Base-by-base conservation (phyloP, 805 yeast genomes). In the Schwanniomyces pseudopolymorphus region DNA sequence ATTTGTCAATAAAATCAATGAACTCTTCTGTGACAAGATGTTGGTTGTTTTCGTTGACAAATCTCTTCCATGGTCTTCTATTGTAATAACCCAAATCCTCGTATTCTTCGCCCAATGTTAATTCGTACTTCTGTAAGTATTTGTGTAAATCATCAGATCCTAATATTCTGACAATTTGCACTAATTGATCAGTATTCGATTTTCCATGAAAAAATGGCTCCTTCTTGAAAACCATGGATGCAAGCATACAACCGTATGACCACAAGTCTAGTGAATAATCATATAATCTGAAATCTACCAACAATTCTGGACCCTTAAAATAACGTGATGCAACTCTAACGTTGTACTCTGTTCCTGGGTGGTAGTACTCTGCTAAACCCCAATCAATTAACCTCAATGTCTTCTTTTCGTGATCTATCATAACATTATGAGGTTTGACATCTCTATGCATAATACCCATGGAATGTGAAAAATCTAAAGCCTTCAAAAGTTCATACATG, bases 371-470 rank as follows among this genome's bases (percentile, higher is more conserved):
- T 6, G 96, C 96, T 50, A 90, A 70, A 13, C 97, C 97, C 97
- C 97, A 90, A 70, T 90, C 97, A 53, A 90, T 90, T 46, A 90
- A 78, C 56, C 92, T 78, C 59, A 90, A 69, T 35, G 73, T 70
- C 54, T 77, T 78, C 39, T 61, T 64, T 21, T 74, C 69, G 50
- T 89, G 96, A 67, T 90, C 96, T 55, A 89, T 89, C 96, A 89
- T 89, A 38, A 89, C 89, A 60, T 89, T 89, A 65, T 89, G 96
- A 9, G 96, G 96, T 63, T 89, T 89, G 42, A 89, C 96, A 67
- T 89, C 97, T 63, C 97, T 76, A 67, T 89, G 97, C 85, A 89
- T 89, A 53, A 91, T 89, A 31, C 97, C 97, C 85, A 87, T 87
- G 5, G 95, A 86, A 70, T 91, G 97, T 45, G 89, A 85, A 66